These are phyloP conservation scores for Trichoderma sp. DNA, from an alignment of 2,329 filamentous ascomycete species.

Conservation along the genomic window DNA sequence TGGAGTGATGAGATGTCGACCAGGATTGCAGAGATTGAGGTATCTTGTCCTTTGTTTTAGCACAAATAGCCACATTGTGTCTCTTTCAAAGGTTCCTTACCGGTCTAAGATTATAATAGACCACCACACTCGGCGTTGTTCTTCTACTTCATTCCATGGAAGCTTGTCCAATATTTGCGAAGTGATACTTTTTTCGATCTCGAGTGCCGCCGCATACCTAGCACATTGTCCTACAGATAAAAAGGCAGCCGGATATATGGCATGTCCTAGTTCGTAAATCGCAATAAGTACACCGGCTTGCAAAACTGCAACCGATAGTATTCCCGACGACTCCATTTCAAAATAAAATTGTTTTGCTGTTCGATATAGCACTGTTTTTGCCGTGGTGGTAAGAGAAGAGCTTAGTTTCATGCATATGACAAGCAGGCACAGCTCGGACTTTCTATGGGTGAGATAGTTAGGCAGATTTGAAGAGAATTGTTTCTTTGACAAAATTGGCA, in stretches of 20 bases:
- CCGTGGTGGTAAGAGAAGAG: not conserved
- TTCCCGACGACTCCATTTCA: slow-evolving; percentile 12
- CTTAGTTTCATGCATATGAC: slow-evolving; percentile 22
- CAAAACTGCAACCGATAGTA: slow-evolving; percentile 20
- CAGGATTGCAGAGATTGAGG: not conserved
- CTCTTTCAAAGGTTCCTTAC: not conserved
- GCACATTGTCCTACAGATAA: slow-evolving; percentile 22
- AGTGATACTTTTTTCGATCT: slow-evolving; percentile 19
- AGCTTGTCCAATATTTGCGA: not conserved
- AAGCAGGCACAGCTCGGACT: slow-evolving; percentile 7
- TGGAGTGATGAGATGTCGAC: not conserved
- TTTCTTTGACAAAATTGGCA: slow-evolving; percentile 24
- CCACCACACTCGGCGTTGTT: slow-evolving; percentile 25
- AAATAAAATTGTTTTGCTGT: slow-evolving; percentile 21
- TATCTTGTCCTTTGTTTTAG: not conserved
- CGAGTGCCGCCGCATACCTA: slow-evolving; percentile 20
- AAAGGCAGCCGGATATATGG: not conserved
- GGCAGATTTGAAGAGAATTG: slow-evolving; percentile 13
- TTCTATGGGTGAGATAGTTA: slow-evolving; percentile 7
- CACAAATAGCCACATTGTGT: not conserved
- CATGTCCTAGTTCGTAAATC: not conserved
- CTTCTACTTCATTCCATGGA: slow-evolving; percentile 21
- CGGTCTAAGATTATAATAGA: slow-evolving; percentile 24
- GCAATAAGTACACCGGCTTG: slow-evolving; percentile 18
- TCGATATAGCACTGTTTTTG: slow-evolving; percentile 17